Percentiles rank a stretch among this genome's conserved stretches.
These are phyloP conservation scores for Phytophthora agathidicida DNA, from an alignment of 352 stramenopile species.

Conservation along the genomic window DNA sequence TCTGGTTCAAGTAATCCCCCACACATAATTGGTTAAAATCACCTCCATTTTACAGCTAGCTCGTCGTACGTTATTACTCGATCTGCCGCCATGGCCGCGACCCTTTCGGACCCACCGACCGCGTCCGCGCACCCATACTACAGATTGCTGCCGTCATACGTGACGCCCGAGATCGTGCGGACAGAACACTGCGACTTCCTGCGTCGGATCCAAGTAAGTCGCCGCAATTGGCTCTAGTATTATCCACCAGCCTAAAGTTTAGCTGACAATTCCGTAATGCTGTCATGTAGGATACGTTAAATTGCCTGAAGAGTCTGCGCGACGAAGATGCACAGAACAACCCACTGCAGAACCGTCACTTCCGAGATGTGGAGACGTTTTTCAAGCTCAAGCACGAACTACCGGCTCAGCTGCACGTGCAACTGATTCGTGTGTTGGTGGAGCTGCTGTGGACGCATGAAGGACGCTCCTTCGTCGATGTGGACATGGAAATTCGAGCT, in stretches of 20 bases:
- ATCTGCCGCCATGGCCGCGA: conserved; percentile 13
- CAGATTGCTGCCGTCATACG: conserved; percentile 60
- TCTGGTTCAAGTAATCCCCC: conserved; percentile 6
- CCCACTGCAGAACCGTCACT: conserved; percentile 62
- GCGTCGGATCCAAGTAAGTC: conserved; percentile 39
- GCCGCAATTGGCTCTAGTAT: too few species aligned
- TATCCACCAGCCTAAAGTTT: too few species aligned
- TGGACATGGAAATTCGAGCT: conserved; percentile 60
- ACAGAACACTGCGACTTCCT: conserved; percentile 52
- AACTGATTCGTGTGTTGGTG: conserved; percentile 56
- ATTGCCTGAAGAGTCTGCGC: conserved; percentile 35
- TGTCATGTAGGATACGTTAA: conserved; percentile 42
- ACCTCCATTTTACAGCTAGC: not conserved
- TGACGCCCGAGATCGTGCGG: conserved; percentile 44
- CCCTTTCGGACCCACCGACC: not conserved
- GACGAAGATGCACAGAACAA: not conserved
- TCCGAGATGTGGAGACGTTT: conserved; percentile 60
- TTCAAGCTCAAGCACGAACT: conserved; percentile 74
- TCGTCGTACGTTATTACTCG: conserved; percentile 10
- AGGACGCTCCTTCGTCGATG: conserved; percentile 46
- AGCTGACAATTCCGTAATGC: not conserved
- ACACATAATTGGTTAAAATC: conserved; percentile 20
- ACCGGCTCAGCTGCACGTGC: conserved; percentile 38
- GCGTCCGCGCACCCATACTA: conserved; percentile 58
- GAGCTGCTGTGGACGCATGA: conserved; percentile 53